Percentiles rank a stretch among this genome's conserved stretches.
Conservation (phyloP, 495 filamentous ascomycete genomes). For the Talaromyces nanjingensis region DNA sequence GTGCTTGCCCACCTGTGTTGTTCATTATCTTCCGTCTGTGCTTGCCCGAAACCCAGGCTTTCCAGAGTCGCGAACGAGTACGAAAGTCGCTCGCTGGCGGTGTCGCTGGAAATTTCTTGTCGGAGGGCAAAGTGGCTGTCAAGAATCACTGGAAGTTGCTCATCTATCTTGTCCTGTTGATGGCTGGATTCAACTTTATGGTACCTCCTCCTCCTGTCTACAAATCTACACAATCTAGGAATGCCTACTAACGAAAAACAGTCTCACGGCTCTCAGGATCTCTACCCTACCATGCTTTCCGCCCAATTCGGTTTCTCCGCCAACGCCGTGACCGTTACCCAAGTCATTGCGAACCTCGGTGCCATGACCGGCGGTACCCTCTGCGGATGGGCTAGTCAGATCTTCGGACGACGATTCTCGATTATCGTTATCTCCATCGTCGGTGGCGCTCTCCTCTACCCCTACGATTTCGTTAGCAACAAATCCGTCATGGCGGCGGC, state of each 20-base stretch:
- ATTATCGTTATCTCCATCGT: conserved; percentile 72
- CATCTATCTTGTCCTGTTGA: conserved; percentile 73
- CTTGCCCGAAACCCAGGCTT: conserved; percentile 70
- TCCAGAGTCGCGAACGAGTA: conserved; percentile 52
- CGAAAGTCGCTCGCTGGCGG: conserved; percentile 42
- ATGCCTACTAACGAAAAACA: conserved; percentile 13
- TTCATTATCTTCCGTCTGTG: conserved; percentile 72
- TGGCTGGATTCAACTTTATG: conserved; percentile 93
- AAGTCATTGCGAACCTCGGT: conserved; percentile 79
- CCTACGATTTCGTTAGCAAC: conserved; percentile 64
- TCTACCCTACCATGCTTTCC: conserved; percentile 79
- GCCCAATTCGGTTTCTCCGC: conserved; percentile 68
- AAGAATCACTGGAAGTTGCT: conserved; percentile 73
- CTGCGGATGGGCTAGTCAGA: conserved; percentile 71
- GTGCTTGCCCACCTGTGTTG: conserved; percentile 68
- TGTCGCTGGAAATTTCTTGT: conserved; percentile 56
- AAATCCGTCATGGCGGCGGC: conserved; percentile 66
- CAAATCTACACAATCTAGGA: conserved; percentile 4
- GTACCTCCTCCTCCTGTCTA: conserved; percentile 20
- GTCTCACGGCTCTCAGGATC: conserved; percentile 86
- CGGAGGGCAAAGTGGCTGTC: conserved; percentile 69
- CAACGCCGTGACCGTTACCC: conserved; percentile 71
- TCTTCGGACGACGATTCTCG: conserved; percentile 74
- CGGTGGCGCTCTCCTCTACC: conserved; percentile 74
- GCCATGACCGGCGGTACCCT: conserved; percentile 72